A percentile compares a stretch with the other conserved stretches of the same genome.
These are phyloP conservation scores for Protostelium mycophagum DNA, from an alignment of 78 protist species.

Conservation along the genomic window DNA sequence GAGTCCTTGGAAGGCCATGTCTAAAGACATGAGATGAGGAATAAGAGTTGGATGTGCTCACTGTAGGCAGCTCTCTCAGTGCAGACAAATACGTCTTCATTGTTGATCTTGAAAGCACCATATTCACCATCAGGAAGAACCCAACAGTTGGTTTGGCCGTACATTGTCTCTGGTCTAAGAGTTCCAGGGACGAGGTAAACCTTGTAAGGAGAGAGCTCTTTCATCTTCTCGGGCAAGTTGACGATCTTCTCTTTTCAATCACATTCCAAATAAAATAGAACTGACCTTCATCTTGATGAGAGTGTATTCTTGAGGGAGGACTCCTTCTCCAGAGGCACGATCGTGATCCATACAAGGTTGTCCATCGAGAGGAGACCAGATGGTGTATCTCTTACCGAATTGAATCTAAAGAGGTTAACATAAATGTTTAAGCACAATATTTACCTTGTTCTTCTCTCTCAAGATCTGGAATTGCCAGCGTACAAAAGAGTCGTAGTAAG, in stretches of 20 bases:
- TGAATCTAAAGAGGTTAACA: neutral
- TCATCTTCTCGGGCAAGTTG: neutral
- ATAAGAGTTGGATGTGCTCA: neutral
- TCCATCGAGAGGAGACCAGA: slow-evolving; percentile 93
- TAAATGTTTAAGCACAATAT: slow-evolving; percentile 16
- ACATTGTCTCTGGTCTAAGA: slow-evolving; percentile 99
- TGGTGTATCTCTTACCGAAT: slow-evolving; percentile 73
- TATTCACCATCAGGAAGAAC: slow-evolving; percentile 88
- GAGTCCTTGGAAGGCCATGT: slow-evolving; percentile 86
- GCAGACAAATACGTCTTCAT: slow-evolving; percentile 73
- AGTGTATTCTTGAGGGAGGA: slow-evolving; percentile 94
- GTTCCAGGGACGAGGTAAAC: slow-evolving; percentile 97
- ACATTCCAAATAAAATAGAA: neutral
- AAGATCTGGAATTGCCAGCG: slow-evolving; percentile 97
- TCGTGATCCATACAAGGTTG: slow-evolving; percentile 99
- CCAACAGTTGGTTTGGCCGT: slow-evolving; percentile 99
- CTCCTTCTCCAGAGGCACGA: slow-evolving; percentile 96
- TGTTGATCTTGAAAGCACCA: slow-evolving; percentile 80
- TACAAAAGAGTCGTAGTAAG: slow-evolving; percentile 97
- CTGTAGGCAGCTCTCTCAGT: slow-evolving; percentile 82
- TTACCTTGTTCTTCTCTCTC: slow-evolving; percentile 57
- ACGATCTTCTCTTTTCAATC: neutral
- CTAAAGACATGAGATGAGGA: neutral
- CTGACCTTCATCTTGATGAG: slow-evolving; percentile 84
- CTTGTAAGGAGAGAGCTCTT: slow-evolving; percentile 1